phyloP scores from a whole-genome alignment of 2,329 filamentous ascomycete genomes.

The Diaporthe eres region DNA sequence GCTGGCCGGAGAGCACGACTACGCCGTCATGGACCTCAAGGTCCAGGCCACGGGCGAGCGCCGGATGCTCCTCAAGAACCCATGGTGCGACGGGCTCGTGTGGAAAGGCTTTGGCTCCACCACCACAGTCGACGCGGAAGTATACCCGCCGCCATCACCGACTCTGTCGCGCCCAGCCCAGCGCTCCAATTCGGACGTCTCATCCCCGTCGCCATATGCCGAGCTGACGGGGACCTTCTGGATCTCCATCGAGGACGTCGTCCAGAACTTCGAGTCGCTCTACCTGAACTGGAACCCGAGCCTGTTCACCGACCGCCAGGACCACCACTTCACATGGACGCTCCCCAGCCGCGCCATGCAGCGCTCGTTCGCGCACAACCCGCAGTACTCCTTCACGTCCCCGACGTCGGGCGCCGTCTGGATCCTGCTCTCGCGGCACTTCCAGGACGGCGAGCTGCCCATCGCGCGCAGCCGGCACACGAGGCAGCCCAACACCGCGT shows the following conservation, averaged over 20 bases:
- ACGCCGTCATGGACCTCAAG: constrained; percentile 85
- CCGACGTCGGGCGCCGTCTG: constrained; percentile 76
- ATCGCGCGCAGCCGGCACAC: constrained; percentile 62
- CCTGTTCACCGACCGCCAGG: constrained; percentile 84
- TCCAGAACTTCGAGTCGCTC: constrained; percentile 94
- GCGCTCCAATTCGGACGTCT: constrained; percentile 44
- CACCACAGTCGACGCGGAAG: constrained; percentile 46
- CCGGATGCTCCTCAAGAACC: constrained; percentile 90
- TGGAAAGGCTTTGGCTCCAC: constrained; percentile 72
- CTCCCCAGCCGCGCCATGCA: constrained; percentile 62
- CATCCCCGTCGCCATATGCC: constrained; percentile 40
- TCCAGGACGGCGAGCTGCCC: constrained; percentile 76
- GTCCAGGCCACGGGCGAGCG: constrained; percentile 73
- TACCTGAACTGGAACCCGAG: constrained; percentile 98
- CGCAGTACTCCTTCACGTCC: constrained; percentile 79
- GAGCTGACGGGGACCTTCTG: constrained; percentile 85
- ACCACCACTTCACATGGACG: constrained; percentile 92
- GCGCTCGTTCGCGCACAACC: constrained; percentile 74
- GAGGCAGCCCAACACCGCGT: constrained; percentile 43
- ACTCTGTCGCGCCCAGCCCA: constrained; percentile 37
- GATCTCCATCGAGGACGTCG: constrained; percentile 89
- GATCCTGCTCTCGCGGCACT: constrained; percentile 90
- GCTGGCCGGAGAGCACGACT: constrained; percentile 91
- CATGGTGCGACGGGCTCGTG: constrained; percentile 87
- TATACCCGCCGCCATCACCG: constrained; percentile 42